Percentiles rank a stretch among this genome's conserved stretches.
Conservation (phyloP, 2,329 filamentous ascomycete genomes). For the Stachybotrys elegans region DNA sequence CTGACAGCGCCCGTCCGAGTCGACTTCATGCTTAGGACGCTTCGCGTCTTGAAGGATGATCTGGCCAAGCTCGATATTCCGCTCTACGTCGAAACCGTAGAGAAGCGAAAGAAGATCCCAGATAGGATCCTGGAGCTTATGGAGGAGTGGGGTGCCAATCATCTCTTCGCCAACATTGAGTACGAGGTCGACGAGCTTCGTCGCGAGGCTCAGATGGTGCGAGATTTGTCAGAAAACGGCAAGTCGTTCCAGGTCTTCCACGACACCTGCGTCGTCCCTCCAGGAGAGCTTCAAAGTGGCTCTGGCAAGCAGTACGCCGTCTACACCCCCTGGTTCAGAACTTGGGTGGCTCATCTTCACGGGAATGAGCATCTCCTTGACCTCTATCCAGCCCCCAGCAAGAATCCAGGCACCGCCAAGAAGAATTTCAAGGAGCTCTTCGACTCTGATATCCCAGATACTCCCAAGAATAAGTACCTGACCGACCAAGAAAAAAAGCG, state of each 20-base stretch:
- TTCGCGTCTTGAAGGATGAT: constrained; percentile 61
- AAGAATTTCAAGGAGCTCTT: constrained; percentile 54
- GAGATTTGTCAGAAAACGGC: constrained; percentile 53
- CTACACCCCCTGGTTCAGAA: constrained; percentile 75
- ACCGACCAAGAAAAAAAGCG: constrained; percentile 52
- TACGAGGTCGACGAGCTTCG: constrained; percentile 89
- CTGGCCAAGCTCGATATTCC: constrained; percentile 70
- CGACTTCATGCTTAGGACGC: constrained; percentile 73
- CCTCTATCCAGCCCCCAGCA: constrained; percentile 44
- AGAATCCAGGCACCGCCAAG: constrained; percentile 27
- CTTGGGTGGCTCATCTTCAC: constrained; percentile 72
- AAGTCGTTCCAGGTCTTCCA: constrained; percentile 69
- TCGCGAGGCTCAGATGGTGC: constrained; percentile 65
- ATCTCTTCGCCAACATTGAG: constrained; percentile 79
- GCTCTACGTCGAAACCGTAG: constrained; percentile 67
- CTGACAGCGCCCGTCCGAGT: constrained; percentile 66
- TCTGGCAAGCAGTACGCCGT: constrained; percentile 76
- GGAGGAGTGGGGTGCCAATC: constrained; percentile 65
- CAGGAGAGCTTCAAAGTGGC: constrained; percentile 62
- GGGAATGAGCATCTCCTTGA: constrained; percentile 63
- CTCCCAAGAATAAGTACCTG: constrained; percentile 59
- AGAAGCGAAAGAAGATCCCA: constrained; percentile 58
- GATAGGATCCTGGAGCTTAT: constrained; percentile 59
- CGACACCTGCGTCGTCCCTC: constrained; percentile 78
- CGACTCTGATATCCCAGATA: constrained; percentile 51